Evolutionary conservation across 768 basidiomycete species (phyloP), one percentile per base, ranked within the genome.

Genomic region (Suillus bovinus): DNA sequence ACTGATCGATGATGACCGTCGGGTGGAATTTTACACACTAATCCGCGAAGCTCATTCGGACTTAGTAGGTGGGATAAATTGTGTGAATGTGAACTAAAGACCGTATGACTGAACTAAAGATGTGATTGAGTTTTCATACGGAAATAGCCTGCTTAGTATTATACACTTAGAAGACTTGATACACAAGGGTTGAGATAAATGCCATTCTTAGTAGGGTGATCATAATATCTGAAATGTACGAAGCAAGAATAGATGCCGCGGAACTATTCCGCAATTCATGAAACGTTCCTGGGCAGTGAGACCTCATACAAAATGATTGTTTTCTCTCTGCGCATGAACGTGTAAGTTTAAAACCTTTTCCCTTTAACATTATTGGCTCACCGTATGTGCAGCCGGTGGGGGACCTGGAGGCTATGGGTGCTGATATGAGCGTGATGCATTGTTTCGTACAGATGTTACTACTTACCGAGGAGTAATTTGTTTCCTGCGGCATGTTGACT

Each of bases 401-500:
- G 31, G 27, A 20, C 54, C 29, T 29, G 66, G 62, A 22, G 52
- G 52, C 49, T 63, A 17, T 49, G 20, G 22, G 60, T 60, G 65
- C 67, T 46, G 4, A 42, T 36, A 47, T 33, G 38, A 52, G 22
- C 5, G 27, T 10, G 14, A 33, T 44, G 29, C 3, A n/a, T 41
- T 50, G 54, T 36, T 41, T 36, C 9, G 16, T 29, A 3, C 10
- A 27, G 17, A 11, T 31, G 41, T 36, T 22, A 47, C 0, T 24
- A 36, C 72, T 69, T 55, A 73, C 72, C n/a, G 73, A 44, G 38
- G 34, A n/a, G 41, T 63, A 63, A 42, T 39, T 3, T 4, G 27
- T 4, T 17, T 14, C 38, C 41, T 62, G 61, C 31, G 49, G 61
- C 33, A n/a, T 9, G 62, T 58, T 42, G 27, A n/a, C 20, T 22